These are phyloP conservation scores for Phalaenopsis equestris DNA, from an alignment of 106 monocot genomes.

Conservation along the genomic window DNA sequence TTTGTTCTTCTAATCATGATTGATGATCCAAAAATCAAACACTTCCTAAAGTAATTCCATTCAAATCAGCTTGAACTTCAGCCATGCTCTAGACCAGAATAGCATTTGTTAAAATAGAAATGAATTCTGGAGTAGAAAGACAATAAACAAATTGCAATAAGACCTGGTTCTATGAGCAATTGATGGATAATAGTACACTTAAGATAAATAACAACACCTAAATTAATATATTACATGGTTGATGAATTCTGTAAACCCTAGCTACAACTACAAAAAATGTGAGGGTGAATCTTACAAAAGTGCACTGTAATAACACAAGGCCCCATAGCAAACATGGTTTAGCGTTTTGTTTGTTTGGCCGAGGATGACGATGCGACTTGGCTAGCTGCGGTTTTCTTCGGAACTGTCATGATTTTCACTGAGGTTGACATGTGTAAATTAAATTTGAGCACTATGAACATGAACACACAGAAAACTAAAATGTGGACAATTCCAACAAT, in stretches of 20 bases:
- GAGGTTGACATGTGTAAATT: not conserved
- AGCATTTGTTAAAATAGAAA: too few relatives aligned
- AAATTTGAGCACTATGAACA: not conserved
- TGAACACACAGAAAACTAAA: not conserved
- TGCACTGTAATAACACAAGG: not conserved
- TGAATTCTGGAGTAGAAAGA: too few relatives aligned
- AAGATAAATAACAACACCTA: not conserved
- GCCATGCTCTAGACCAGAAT: too few relatives aligned
- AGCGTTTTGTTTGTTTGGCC: not conserved
- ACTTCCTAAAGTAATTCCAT: too few relatives aligned
- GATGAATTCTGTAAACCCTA: not conserved
- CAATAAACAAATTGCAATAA: not conserved
- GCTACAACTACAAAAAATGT: not conserved
- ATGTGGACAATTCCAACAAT: too few relatives aligned
- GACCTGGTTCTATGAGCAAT: not conserved
- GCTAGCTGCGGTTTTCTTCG: not conserved
- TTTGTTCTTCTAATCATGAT: too few relatives aligned
- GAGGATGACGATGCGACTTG: conserved; percentile 1
- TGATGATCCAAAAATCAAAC: not conserved
- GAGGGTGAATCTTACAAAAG: not conserved
- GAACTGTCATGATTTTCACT: not conserved
- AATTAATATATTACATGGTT: not conserved
- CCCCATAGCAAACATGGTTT: not conserved
- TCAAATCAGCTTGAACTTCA: too few relatives aligned
- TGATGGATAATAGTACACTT: not conserved